Base-by-base conservation (phyloP, 805 yeast genomes). In the Candida wancherniae region DNA sequence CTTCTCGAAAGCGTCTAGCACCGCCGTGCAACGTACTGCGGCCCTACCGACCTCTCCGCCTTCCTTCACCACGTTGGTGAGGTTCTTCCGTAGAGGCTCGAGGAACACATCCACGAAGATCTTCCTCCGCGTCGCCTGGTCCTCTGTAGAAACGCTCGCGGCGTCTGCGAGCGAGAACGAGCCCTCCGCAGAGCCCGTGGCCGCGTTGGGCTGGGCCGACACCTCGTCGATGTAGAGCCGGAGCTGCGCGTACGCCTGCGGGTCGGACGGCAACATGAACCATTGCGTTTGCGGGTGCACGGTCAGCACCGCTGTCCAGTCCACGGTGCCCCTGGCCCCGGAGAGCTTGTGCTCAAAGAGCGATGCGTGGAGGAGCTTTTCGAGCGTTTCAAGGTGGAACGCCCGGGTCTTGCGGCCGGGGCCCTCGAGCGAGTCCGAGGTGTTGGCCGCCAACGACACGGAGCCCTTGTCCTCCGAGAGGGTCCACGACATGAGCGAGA, bases 401-500 rank as follows among this genome's bases (percentile, higher is more conserved):
- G 57, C 42, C 30, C 70, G 54, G 11, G 67, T 63, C 33, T 54
- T 60, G 30, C 62, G 62, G 15, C 55, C 43, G 12, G 53, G 38
- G n/a, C 61, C 57, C 14, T 58, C 61, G 5, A 60, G 50, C 6
- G 59, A 36, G 2, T 56, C 47, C 19, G 57, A 53, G 9, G 62
- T 51, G 20, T 62, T 53, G 19, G 58, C 50, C 6, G 66, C 67
- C 12, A 61, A 34, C 4, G 64, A 57, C 9, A 55, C 47, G 3
- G 63, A 51, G 33, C 54, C 53, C 32, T 61, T 60, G 33, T 57
- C 64, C 15, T 54, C 60, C 10, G 51, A 59, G 28, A 73, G 53
- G 1, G 77, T 70, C 95, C 95, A 88, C 19, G 84, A 80, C 45
- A 90, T 54, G 12, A 88, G 64, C 14, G 80, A 74, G 56, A 83